These are phyloP conservation scores for Lachnellula suecica DNA, from an alignment of 2,329 filamentous ascomycete species.

Conservation along the genomic window DNA sequence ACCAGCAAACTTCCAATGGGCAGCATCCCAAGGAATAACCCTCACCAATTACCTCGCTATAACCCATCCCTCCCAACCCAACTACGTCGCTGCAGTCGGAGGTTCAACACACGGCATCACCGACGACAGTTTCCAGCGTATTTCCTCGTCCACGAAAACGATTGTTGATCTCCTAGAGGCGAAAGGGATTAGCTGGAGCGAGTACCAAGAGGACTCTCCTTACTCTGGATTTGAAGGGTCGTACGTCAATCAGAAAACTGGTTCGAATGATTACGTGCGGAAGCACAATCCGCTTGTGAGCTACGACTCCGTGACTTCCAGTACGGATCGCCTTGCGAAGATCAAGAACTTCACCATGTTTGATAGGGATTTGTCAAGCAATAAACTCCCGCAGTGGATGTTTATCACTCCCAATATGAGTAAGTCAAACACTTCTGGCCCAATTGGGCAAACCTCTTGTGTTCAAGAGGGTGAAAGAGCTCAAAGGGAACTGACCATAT, in stretches of 20 bases:
- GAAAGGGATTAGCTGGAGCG: constrained; percentile 53
- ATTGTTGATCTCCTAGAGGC: constrained; percentile 50
- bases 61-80: constrained; percentile 73
- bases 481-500: constrained; percentile 22
- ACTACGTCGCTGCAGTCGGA: constrained; percentile 68
- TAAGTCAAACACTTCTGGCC: too few species aligned
- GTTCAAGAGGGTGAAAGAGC: constrained; percentile 35
- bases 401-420: constrained; percentile 74
- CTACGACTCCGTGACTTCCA: constrained; percentile 62
- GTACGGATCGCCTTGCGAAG: constrained; percentile 57
- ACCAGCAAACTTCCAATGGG: constrained; percentile 47
- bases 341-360: constrained; percentile 75
- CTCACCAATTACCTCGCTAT: constrained; percentile 60
- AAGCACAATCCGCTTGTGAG: constrained; percentile 72
- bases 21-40: constrained; percentile 61
- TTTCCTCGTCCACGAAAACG: constrained; percentile 57
- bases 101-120: constrained; percentile 70
- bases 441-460: too few species aligned
- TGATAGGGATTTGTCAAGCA: constrained; percentile 60
- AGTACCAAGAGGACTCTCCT: constrained; percentile 76
- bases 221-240: constrained; percentile 69
- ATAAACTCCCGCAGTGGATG: constrained; percentile 70
- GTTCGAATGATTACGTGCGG: constrained; percentile 73
- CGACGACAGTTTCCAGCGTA: constrained; percentile 60
- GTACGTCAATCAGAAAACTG: constrained; percentile 66